phyloP scores from a whole-genome alignment of 2,329 filamentous ascomycete species.

The Gnomoniopsis smithogilvyi region DNA sequence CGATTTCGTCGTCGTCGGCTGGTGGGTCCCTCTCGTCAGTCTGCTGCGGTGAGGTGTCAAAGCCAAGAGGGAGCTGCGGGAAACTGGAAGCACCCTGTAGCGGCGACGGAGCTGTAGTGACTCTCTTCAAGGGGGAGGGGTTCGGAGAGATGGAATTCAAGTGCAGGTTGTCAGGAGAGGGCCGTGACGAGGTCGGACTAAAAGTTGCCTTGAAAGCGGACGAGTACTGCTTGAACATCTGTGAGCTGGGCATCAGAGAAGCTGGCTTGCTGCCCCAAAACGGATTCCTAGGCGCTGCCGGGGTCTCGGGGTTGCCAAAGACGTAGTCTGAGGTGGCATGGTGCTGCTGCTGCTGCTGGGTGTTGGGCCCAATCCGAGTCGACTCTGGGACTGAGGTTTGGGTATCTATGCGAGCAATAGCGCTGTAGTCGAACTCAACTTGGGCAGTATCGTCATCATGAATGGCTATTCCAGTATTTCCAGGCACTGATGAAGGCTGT shows the following conservation, averaged over 20 bases:
- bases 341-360: constrained; percentile 5
- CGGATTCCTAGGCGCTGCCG: constrained; percentile 45
- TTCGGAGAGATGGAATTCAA: constrained; percentile 45
- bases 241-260: constrained; percentile 37
- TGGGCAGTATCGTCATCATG: constrained; percentile 48
- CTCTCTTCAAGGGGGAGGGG: constrained; percentile 48
- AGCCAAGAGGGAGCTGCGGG: constrained; percentile 26
- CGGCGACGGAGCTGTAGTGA: constrained; percentile 45
- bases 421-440: constrained; percentile 41
- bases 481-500: constrained; percentile 14
- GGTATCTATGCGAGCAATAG: constrained; percentile 35
- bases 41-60: constrained; percentile 13
- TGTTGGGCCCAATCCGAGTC: constrained; percentile 14
- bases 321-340: constrained; percentile 15
- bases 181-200: constrained; percentile 57
- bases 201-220: constrained; percentile 43
- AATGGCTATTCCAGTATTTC: constrained; percentile 30
- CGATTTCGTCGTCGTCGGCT: constrained; percentile 24
- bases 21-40: constrained; percentile 21
- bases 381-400: constrained; percentile 31
- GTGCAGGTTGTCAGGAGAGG: constrained; percentile 46
- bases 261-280: constrained; percentile 37
- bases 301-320: constrained; percentile 42
- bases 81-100: constrained; percentile 37
- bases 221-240: constrained; percentile 54